Percentiles rank a stretch among this genome's conserved stretches.
These are phyloP conservation scores for Cyclotella sp. DNA, from an alignment of 108 stramenopile genomes.

Conservation along the genomic window DNA sequence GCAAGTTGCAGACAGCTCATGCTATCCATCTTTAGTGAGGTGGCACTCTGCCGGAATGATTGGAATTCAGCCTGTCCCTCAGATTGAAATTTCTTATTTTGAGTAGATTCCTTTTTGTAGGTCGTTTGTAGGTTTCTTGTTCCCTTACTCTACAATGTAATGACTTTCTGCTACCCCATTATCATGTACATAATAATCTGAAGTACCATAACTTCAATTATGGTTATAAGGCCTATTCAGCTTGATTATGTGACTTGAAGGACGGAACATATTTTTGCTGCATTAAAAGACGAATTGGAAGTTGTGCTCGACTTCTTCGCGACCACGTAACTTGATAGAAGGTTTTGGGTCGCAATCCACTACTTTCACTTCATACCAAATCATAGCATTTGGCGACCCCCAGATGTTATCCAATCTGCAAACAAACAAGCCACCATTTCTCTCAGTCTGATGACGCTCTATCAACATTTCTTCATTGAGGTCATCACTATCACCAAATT, in stretches of 20 bases:
- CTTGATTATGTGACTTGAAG: too few species aligned
- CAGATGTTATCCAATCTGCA: not conserved
- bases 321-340: constrained; percentile 55
- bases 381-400: not conserved
- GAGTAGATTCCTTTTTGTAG: not conserved
- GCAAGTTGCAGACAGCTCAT: constrained; percentile 23
- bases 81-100: constrained; percentile 28
- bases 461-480: not conserved
- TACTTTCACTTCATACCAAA: constrained; percentile 58
- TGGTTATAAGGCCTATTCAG: too few species aligned
- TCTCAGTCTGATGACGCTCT: constrained; percentile 17
- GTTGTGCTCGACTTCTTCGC: constrained; percentile 46
- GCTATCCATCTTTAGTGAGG: constrained; percentile 15
- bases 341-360: constrained; percentile 79
- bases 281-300: constrained; percentile 15
- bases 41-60: constrained; percentile 25
- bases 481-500: not conserved
- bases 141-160: too few species aligned
- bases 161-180: too few species aligned
- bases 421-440: constrained; percentile 22
- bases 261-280: too few species aligned
- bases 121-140: not conserved
- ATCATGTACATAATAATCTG: too few species aligned
- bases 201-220: too few species aligned
- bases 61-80: constrained; percentile 25